phyloP scores from a whole-genome alignment of 2,329 filamentous ascomycete genomes.

The Helicocarpus griseus region DNA sequence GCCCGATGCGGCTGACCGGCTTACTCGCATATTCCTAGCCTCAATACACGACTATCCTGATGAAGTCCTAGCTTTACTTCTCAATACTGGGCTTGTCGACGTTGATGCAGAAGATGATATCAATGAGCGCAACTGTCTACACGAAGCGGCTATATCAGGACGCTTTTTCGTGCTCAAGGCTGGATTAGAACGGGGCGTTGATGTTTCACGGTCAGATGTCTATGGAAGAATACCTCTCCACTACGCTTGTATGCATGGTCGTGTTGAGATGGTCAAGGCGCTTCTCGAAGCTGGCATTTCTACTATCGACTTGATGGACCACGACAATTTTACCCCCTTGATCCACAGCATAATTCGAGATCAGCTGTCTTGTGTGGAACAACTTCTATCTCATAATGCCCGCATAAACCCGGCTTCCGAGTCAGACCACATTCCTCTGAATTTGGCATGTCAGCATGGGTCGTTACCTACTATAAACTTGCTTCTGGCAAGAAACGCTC shows the following conservation, averaged over 20 bases:
- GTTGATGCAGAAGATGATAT: conserved; percentile 94
- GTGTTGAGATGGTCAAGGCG: conserved; percentile 69
- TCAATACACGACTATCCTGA: conserved; percentile 78
- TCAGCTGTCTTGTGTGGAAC: conserved; percentile 68
- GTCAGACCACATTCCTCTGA: conserved; percentile 85
- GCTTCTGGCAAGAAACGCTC: conserved; percentile 68
- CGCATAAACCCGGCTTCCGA: conserved; percentile 77
- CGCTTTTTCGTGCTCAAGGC: conserved; percentile 67
- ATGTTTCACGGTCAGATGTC: conserved; percentile 74
- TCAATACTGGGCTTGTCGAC: conserved; percentile 75
- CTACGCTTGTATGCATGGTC: conserved; percentile 92
- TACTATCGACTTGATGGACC: conserved; percentile 80
- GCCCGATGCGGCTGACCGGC: conserved; percentile 58
- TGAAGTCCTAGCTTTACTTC: conserved; percentile 62
- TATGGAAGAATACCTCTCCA: conserved; percentile 90
- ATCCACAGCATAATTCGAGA: conserved; percentile 92
- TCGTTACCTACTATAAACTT: conserved; percentile 76
- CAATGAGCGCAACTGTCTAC: conserved; percentile 91
- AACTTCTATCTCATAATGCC: conserved; percentile 67
- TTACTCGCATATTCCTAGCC: conserved; percentile 83
- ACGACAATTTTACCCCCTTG: conserved; percentile 93
- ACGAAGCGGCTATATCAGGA: conserved; percentile 93
- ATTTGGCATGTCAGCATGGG: conserved; percentile 89
- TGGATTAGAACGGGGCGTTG: conserved; percentile 65
- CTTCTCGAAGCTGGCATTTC: conserved; percentile 59